Evolutionary conservation across 1,139 yeast species (phyloP).

Genomic region (Yamadazyma sp.): DNA sequence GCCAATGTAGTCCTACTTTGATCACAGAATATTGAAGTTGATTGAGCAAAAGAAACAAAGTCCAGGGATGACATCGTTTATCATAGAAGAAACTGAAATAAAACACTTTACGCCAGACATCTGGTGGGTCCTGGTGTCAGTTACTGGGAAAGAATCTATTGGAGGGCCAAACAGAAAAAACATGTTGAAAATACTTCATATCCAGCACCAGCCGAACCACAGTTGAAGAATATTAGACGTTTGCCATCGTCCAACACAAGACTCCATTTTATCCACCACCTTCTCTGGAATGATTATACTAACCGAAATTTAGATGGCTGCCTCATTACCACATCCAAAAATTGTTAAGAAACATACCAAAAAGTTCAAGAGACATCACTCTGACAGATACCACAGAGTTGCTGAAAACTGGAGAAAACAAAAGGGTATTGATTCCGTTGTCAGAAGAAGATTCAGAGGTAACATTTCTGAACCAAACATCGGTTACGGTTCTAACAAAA

Average conservation of each 20-base stretch:
- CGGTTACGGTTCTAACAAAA: conserved; percentile 99
- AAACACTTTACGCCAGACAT: too few species aligned
- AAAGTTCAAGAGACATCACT: conserved; percentile 99
- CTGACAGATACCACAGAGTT: conserved; percentile 99
- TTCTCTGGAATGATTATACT: conserved; percentile 9
- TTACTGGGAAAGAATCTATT: too few species aligned
- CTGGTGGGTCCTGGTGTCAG: too few species aligned
- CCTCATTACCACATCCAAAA: conserved; percentile 98
- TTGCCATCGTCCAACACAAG: too few species aligned
- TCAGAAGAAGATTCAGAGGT: conserved; percentile 99
- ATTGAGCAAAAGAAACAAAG: background rate
- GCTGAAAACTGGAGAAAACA: conserved; percentile 99
- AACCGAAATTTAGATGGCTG: conserved; percentile 65
- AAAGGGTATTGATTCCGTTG: conserved; percentile 99
- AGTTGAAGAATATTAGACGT: too few species aligned
- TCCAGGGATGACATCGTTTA: background rate
- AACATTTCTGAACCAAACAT: conserved; percentile 98
- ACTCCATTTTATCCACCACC: background rate
- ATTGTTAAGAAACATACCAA: conserved; percentile 99
- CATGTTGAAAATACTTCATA: too few species aligned
- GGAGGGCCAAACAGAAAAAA: too few species aligned
- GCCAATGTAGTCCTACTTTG: background rate
- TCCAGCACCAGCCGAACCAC: too few species aligned
- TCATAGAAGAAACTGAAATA: too few species aligned
- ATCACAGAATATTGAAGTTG: background rate